Conservation (phyloP, 345 rosid genomes). For the Draba incana region DNA sequence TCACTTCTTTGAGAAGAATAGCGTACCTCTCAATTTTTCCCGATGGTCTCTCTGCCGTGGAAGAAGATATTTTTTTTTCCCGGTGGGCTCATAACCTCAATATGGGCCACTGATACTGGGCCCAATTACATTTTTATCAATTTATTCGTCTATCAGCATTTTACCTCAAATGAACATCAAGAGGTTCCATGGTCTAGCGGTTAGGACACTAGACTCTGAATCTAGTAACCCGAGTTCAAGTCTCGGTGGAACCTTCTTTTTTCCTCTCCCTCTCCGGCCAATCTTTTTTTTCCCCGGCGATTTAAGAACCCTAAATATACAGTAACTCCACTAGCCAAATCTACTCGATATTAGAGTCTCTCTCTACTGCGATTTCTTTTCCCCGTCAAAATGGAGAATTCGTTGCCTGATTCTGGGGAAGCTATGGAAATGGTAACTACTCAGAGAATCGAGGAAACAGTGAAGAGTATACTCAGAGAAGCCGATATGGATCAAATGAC, state of each 20-base stretch:
- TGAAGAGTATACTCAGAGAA: conserved; percentile 52
- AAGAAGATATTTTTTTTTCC: too few relatives aligned
- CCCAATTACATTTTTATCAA: too few relatives aligned
- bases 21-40: too few relatives aligned
- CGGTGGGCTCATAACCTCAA: too few relatives aligned
- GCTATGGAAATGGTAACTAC: conserved; percentile 46
- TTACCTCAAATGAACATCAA: background rate
- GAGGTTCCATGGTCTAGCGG: conserved; percentile 86
- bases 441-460: conserved; percentile 59
- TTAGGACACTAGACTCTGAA: conserved; percentile 97
- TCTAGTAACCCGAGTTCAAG: conserved; percentile 98
- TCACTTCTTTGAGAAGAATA: too few relatives aligned
- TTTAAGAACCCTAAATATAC: conserved; percentile 26
- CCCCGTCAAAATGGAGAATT: background rate
- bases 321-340: too few relatives aligned
- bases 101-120: too few relatives aligned
- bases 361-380: background rate
- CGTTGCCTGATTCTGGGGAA: conserved; percentile 2
- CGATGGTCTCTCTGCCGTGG: too few relatives aligned
- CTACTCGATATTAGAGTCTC: background rate
- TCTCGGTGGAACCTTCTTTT: conserved; percentile 80
- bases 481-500: conserved; percentile 68
- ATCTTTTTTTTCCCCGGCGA: background rate
- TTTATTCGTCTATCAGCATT: too few relatives aligned
- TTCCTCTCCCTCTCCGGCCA: background rate